Conservation (phyloP, 495 filamentous ascomycete genomes). For the Alectoria sarmentosa region DNA sequence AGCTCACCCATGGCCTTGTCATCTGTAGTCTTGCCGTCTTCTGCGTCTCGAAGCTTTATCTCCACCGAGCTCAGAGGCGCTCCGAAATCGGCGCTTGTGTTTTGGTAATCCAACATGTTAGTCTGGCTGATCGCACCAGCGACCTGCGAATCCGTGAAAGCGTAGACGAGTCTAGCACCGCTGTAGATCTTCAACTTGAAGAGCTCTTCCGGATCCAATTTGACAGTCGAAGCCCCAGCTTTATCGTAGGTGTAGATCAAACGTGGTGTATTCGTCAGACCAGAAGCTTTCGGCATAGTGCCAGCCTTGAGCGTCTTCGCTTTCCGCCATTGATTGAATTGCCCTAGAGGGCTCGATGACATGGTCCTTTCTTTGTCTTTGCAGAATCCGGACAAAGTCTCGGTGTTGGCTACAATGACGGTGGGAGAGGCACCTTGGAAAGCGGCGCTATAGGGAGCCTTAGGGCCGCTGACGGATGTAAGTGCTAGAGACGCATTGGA, state of each 20-base stretch:
- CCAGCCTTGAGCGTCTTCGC: slow-evolving; percentile 62
- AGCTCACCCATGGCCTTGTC: slow-evolving; percentile 54
- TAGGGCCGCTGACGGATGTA: slow-evolving; percentile 71
- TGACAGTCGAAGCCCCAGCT: slow-evolving; percentile 42
- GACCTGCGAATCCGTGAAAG: slow-evolving; percentile 70
- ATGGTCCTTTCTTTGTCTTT: slow-evolving; percentile 41
- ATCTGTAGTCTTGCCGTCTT: slow-evolving; percentile 51
- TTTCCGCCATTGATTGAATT: slow-evolving; percentile 61
- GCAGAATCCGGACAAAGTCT: slow-evolving; percentile 63
- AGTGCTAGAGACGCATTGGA: slow-evolving; percentile 80
- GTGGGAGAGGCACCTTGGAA: slow-evolving; percentile 71
- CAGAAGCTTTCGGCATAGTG: slow-evolving; percentile 48
- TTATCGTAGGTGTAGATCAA: slow-evolving; percentile 62
- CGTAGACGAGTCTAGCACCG: slow-evolving; percentile 75
- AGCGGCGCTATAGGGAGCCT: slow-evolving; percentile 62
- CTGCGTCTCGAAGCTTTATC: slow-evolving; percentile 58
- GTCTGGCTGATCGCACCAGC: slow-evolving; percentile 83
- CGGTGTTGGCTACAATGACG: slow-evolving; percentile 70
- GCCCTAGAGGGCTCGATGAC: slow-evolving; percentile 45
- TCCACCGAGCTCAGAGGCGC: slow-evolving; percentile 73
- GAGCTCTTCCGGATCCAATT: slow-evolving; percentile 57
- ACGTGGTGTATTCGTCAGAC: slow-evolving; percentile 30
- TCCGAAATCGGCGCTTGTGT: slow-evolving; percentile 66
- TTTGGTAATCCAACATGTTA: slow-evolving; percentile 71
- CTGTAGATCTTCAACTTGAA: slow-evolving; percentile 76